Percentiles rank a stretch among this genome's conserved stretches.
Evolutionary conservation across 192 early-diverging fungal genomes (phyloP).

Genomic region (Lobosporangium transversale): DNA sequence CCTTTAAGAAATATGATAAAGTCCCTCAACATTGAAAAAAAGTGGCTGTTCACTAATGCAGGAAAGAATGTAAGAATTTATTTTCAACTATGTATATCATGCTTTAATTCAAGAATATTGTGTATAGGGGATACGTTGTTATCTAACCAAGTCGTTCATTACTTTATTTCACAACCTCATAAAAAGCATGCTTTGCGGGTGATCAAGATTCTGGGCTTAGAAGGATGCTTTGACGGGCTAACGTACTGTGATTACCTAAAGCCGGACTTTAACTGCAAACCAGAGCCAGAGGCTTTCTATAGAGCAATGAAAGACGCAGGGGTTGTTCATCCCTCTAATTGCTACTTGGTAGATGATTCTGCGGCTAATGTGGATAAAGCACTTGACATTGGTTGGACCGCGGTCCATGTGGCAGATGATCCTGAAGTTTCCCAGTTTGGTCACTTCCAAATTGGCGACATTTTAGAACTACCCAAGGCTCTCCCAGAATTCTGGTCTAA

Average conservation of each 20-base stretch:
- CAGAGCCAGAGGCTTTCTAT: constrained; percentile 60
- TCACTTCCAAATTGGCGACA: constrained; percentile 65
- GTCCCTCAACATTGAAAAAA: constrained; percentile 59
- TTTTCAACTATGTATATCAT: too few species aligned
- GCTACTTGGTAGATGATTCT: constrained; percentile 84
- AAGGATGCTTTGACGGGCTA: constrained; percentile 79
- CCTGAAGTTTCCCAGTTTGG: constrained; percentile 56
- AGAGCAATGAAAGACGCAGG: constrained; percentile 76
- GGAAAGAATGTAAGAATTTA: constrained; percentile 57
- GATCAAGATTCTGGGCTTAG: constrained; percentile 67
- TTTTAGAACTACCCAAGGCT: constrained; percentile 69
- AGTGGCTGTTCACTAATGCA: constrained; percentile 88
- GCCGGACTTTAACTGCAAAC: constrained; percentile 80
- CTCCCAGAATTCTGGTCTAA: constrained; percentile 67
- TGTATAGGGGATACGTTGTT: too few species aligned
- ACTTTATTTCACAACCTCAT: too few species aligned
- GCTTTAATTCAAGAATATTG: too few species aligned
- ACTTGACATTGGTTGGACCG: constrained; percentile 61
- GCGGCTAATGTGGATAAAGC: constrained; percentile 73
- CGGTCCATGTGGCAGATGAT: constrained; percentile 61
- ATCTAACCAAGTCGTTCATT: too few species aligned
- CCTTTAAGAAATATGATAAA: constrained; percentile 71
- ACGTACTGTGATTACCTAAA: constrained; percentile 79
- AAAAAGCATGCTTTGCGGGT: constrained; percentile 74
- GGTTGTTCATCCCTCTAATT: constrained; percentile 60